Evolutionary conservation across 257 asterid species (phyloP).

Genomic region (Nyctanthes arbortristis): DNA sequence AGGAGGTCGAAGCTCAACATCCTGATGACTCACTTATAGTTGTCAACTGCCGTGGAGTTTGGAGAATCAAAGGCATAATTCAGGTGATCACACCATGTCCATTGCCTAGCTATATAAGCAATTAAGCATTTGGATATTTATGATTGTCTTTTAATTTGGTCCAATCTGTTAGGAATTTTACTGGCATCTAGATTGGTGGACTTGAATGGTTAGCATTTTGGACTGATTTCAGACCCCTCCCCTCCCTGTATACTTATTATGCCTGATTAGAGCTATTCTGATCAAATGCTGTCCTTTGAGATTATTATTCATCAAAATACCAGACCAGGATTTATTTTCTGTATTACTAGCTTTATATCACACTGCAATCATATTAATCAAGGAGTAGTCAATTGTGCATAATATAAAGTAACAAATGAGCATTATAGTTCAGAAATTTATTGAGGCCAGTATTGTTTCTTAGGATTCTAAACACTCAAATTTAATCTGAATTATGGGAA

Average conservation of each 20-base stretch:
- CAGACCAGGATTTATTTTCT: no score
- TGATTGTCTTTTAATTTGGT: not conserved
- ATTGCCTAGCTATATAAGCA: no score
- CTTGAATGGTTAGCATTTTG: not conserved
- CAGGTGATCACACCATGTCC: conserved; percentile 52
- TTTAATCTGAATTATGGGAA: no score
- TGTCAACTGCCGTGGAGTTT: conserved; percentile 82
- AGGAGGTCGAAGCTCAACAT: conserved; percentile 89
- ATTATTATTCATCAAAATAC: no score
- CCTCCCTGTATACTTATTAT: not conserved
- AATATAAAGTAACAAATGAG: no score
- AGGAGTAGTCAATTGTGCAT: no score
- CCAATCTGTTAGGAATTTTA: conserved; percentile 2
- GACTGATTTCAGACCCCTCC: conserved; percentile 3
- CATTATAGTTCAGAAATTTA: no score
- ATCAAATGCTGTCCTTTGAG: not conserved
- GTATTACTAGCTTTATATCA: not conserved
- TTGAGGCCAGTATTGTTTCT: no score
- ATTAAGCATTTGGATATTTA: not conserved
- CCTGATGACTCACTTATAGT: conserved; percentile 78
- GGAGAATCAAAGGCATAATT: conserved; percentile 98
- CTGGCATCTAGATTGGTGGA: not conserved
- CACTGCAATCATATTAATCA: no score
- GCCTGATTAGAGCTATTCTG: no score
- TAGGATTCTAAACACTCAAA: no score